Evolutionary conservation across 2,329 filamentous ascomycete genomes (phyloP), one percentile per base, ranked within the genome.

Genomic region (Penicillium vulpinum): DNA sequence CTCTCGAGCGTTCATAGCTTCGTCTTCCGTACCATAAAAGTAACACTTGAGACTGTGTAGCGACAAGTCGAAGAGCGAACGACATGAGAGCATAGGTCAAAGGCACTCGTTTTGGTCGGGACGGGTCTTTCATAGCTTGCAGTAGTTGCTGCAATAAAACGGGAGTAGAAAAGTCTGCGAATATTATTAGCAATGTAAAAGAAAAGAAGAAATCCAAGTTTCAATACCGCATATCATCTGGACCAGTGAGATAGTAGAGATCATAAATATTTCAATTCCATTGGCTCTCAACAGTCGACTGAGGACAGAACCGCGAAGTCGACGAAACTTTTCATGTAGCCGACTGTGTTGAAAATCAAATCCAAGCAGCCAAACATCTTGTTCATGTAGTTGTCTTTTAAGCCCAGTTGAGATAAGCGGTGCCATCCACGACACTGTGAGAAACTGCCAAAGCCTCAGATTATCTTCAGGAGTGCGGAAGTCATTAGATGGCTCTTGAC

Each of bases 1-100:
- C 92, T 46, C 92, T 81, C 5, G 88, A 91, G 56, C 92, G 80
- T 72, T 96, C 92, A 65, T 96, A 96, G 28, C 85, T 85, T 58
- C 92, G 86, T 62, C 92, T 84, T n/a, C 87, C 86, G 68, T 89
- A 95, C 92, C 92, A 96, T 0, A 91, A 77, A 24, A 79, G 85
- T 65, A 92, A 85, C 0, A 92, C 85, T 5, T 81, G 81, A 0
- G 84, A 83, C 64, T 93, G 90, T 1, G 84, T 80, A 9, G 82
- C 81, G 7, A 87, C 67, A 2, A 91, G 74, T 33, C 88, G 82
- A 4, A 86, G 74, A 2, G 83, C 66, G 2, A 92, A 75, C 4
- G 85, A 85, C 2, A 90, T 68, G 0, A 83, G 67, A 1, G 88
- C 87, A 68, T 89, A 93, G 0, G 83, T 83, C 36, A 90, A 70